Percentiles rank a stretch among this genome's conserved stretches.
Evolutionary conservation across 257 asterid genomes (phyloP).

Genomic region (Coffea eugenioides): DNA sequence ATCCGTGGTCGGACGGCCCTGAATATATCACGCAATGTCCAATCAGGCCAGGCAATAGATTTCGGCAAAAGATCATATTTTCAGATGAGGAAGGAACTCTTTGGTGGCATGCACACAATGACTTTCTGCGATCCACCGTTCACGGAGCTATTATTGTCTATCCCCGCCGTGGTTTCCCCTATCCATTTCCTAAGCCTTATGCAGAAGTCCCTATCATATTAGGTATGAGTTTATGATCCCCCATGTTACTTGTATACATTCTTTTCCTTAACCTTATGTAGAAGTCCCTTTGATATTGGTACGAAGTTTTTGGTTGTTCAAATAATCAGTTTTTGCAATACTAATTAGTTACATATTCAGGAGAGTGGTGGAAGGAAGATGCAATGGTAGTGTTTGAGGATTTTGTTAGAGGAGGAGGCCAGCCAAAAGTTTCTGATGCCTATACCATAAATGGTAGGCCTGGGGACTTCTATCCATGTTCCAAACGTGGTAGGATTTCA

Average conservation of each 20-base stretch:
- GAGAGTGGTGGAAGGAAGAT: conserved; percentile 18
- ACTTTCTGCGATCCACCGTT: conserved; percentile 54
- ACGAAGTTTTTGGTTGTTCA: too few relatives aligned
- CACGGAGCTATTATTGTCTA: conserved; percentile 48
- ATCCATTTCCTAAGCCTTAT: conserved; percentile 45
- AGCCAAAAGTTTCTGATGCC: conserved; percentile 42
- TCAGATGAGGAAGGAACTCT: conserved; percentile 64
- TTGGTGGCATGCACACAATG: conserved; percentile 82
- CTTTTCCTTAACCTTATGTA: too few relatives aligned
- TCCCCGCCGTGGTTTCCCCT: conserved; percentile 24
- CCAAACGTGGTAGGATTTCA: conserved; percentile 31
- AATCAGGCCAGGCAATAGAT: conserved; percentile 41
- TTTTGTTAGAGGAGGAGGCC: conserved; percentile 37
- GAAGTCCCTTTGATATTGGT: too few relatives aligned
- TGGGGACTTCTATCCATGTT: conserved; percentile 48
- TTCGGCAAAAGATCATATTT: conserved; percentile 40
- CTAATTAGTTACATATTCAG: not conserved
- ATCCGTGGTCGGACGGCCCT: conserved; percentile 73
- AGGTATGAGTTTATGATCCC: conserved; percentile 26
- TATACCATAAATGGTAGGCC: conserved; percentile 62
- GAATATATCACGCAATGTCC: conserved; percentile 69
- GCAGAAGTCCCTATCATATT: conserved; percentile 47
- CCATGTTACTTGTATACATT: too few relatives aligned
- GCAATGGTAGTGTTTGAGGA: conserved; percentile 37
- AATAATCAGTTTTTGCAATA: too few relatives aligned